Evolutionary conservation across 257 asterid species (phyloP).

Genomic region (Rauvolfia tetraphylla): DNA sequence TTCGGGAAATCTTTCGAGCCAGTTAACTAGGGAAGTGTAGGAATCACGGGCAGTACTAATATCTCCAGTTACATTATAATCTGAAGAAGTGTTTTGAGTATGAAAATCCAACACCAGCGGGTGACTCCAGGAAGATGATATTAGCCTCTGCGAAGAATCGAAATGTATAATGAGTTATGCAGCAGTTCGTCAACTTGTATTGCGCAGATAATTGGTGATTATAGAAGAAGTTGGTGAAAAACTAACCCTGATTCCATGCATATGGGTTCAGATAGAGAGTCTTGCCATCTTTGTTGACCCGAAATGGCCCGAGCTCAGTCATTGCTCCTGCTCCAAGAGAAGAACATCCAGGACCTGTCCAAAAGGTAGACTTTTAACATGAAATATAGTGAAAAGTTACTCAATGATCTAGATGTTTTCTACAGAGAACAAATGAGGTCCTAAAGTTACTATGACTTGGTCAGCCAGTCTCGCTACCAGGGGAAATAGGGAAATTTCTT

Average conservation of each 20-base stretch:
- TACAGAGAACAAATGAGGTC: too few species aligned
- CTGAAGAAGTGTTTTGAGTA: conserved; percentile 51
- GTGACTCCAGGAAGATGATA: conserved; percentile 55
- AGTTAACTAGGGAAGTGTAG: conserved; percentile 43
- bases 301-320: conserved; percentile 30
- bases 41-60: conserved; percentile 38
- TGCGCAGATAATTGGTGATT: too few species aligned
- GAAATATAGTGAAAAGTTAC: too few species aligned
- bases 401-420: too few species aligned
- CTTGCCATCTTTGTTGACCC: conserved; percentile 26
- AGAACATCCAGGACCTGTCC: conserved; percentile 32
- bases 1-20: conserved; percentile 60
- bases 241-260: conserved; percentile 30
- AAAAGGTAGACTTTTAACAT: too few species aligned
- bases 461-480: too few species aligned
- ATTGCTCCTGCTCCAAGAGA: conserved; percentile 30
- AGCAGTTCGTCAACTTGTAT: too few species aligned
- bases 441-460: too few species aligned
- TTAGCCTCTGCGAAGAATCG: conserved; percentile 30
- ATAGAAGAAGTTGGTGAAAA: too few species aligned
- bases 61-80: conserved; percentile 33
- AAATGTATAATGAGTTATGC: too few species aligned
- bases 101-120: conserved; percentile 69
- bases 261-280: conserved; percentile 21
- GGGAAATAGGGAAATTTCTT: too few species aligned